Evolutionary conservation across 2,329 filamentous ascomycete species (phyloP), one percentile per base, ranked within the genome.

Genomic region (Clonostachys solani): DNA sequence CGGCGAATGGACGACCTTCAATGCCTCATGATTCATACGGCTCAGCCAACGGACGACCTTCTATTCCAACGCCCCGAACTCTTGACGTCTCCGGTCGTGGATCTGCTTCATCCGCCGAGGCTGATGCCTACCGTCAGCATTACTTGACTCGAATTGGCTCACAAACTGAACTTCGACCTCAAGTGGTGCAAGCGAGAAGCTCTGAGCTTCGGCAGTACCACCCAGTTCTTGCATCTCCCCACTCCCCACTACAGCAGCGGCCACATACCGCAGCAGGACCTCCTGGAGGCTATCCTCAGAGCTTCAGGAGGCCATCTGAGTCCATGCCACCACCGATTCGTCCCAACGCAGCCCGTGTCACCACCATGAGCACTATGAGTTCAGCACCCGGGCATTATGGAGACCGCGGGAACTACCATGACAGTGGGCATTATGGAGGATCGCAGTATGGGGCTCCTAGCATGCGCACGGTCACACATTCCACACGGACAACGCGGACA

Each of bases 211-310:
- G 84, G 51, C 77, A 72, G 53, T 85, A 83, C 62, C 77, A 75
- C 12, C 81, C 82, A 1, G 81, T 85, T 3, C 75, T 76, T 41
- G 81, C 81, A 13, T 83, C 76, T 41, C 81, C 81, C 5, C 77
- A 85, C 54, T 85, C 81, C 6, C 81, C 82, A 12, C 64, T 85
- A 2, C 81, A 84, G 59, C 80, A 79, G 57, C 67, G 74, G 33
- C 79, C 76, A 29, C 80, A 78, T 62, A 84, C 73, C 12, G 56
- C 61, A 8, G 57, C 60, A 37, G 56, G 55, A 19, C 56, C 61
- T 35, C 15, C 15, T n/a, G 15, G 36, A 18, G 36, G 36, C 15
- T 59, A 51, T 13, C 29, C 44, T 10, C 64, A 43, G 50, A 47
- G 53, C 55, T 50, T 54, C 68, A 56, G 46, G 60, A 43, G 62